A percentile compares a stretch with the other conserved stretches of the same genome.
phyloP scores from a whole-genome alignment of 345 rosid species.

The Salix suchowensis region DNA sequence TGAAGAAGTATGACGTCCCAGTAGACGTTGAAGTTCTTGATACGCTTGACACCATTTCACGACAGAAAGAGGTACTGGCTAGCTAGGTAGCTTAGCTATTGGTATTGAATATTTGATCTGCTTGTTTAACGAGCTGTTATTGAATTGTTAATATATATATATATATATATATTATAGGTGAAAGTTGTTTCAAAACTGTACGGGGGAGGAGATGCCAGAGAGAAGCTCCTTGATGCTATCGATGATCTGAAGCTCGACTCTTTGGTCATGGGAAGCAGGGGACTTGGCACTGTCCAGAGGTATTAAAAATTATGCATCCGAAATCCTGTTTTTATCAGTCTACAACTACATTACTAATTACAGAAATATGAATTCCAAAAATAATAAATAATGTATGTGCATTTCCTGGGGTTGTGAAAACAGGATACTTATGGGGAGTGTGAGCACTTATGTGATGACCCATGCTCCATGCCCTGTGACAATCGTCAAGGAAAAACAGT shows the following conservation, averaged over 20 bases:
- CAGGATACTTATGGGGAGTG: slow-evolving; percentile 85
- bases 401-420: slow-evolving; percentile 16
- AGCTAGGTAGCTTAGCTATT: not conserved
- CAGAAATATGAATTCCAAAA: too few species aligned
- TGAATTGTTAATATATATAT: not conserved
- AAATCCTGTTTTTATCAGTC: too few species aligned
- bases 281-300: slow-evolving; percentile 84
- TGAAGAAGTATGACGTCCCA: slow-evolving; percentile 58
- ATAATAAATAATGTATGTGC: not conserved
- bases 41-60: slow-evolving; percentile 74
- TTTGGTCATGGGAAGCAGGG: slow-evolving; percentile 91
- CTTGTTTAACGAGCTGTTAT: not conserved
- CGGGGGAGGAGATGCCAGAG: slow-evolving; percentile 90
- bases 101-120: not conserved
- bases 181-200: slow-evolving; percentile 62
- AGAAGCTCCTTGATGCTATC: slow-evolving; percentile 64
- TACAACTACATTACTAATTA: too few species aligned
- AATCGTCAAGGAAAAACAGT: slow-evolving; percentile 35
- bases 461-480: slow-evolving; percentile 57
- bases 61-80: slow-evolving; percentile 69
- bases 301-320: not conserved
- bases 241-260: slow-evolving; percentile 81
- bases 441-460: slow-evolving; percentile 45
- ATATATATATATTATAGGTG: slow-evolving; percentile 29
- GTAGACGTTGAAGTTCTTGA: slow-evolving; percentile 63